Base-by-base conservation (phyloP, 2,329 filamentous ascomycete genomes). In the Bisporella sp. region DNA sequence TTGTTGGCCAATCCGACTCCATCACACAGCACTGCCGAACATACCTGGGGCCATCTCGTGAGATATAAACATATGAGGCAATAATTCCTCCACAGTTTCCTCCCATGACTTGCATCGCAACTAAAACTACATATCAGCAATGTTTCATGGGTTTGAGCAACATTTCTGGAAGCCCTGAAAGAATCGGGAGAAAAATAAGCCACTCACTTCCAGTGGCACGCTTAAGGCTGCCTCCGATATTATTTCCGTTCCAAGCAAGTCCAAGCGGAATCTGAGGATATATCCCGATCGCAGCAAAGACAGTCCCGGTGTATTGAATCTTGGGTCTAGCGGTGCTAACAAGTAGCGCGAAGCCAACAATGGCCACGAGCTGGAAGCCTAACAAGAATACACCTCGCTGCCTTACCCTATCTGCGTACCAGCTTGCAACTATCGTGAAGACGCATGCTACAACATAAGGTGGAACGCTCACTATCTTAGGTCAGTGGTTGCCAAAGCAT, bases 361-460 rank as follows among this genome's bases (percentile, higher is more conserved):
- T 49, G 68, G 54, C 64, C 5, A 73, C 59, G 40, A 66, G 63
- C 69, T 83, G 76, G 12, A 67, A 13, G 81, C 64, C 43, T 82
- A 72, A 55, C 82, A 84, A 0, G 78, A 79, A 50, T 69, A 75
- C 29, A 6, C 52, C 54, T 2, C 76, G 66, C 6, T 44, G 41
- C 30, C 76, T 75, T 1, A 72, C 65, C 5, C 70, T 69, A 56
- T 85, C 81, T 0, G 81, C 82, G 31, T 71, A 57, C 57, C 73
- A 81, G n/a, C 49, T 49, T 0, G 79, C 81, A 0, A 73, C 69
- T 0, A 84, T 69, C 3, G 78, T 74, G 1, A 80, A 62, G 4
- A 80, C 77, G 44, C 84, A 80, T n/a, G 86, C 84, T 1, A 80
- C 76, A 60, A 85, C 76, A 64, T 78, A 76, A 55, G 82, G 76